Base-by-base conservation (phyloP, 331 rosid genomes). In the Malus hybrid region DNA sequence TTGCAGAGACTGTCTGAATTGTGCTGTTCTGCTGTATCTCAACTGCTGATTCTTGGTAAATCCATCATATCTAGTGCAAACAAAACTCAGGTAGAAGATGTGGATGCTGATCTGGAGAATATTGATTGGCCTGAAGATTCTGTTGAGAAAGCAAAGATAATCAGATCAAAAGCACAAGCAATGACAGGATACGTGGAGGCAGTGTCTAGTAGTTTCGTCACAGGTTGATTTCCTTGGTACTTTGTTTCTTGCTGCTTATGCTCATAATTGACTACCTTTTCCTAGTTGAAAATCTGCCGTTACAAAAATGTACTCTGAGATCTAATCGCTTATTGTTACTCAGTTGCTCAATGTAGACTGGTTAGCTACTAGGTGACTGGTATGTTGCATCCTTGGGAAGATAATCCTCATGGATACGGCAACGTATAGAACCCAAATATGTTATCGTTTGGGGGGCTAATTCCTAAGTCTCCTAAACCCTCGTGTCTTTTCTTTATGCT, bases 101-200 rank as follows among this genome's bases (percentile, higher is more conserved):
- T 70, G 18, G 90, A 81, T 31, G 86, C 74, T 8, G 83, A 83
- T 77, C 63, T 73, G 77, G 76, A 44, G 54, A 85, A 84, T 75
- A 85, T 89, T 65, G 90, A 86, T 63, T 95, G 97, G 99, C 99
- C 99, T 66, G 96, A 92, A 78, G 97, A 92, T 75, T 86, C 91
- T 31, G 79, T 88, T 80, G 97, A 86, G 75, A 92, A 88, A 80
- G 96, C 99, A 36, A 91, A 90, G 86, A 84, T 90, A 69, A 86
- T 95, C 73, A 95, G 97, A 87, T 67, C 88, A 73, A 92, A 90
- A 83, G 93, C 88, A 75, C 93, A 87, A 78, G 81, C 86, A 72
- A 86, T 89, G 96, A 79, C 82, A 67, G 93, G 87, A 84, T 90
- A 87, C 73, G 83, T 90, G 79, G 93, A 95, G 80, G 90, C 97